phyloP scores from a whole-genome alignment of 495 filamentous ascomycete species.

The Chaetomidium leptoderma region DNA sequence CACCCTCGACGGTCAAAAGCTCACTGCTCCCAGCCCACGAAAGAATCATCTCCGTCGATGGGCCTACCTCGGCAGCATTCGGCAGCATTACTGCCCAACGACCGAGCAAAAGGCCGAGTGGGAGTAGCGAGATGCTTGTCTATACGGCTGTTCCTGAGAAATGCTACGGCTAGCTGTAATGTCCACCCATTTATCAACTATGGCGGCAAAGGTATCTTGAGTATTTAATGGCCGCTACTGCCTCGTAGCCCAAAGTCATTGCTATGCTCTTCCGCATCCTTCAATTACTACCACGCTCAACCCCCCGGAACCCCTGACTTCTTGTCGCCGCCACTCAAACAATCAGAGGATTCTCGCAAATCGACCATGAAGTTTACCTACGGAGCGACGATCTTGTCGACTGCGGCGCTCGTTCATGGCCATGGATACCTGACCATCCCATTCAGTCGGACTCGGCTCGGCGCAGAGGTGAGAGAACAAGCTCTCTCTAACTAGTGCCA shows the following conservation, averaged over 20 bases:
- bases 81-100: background rate
- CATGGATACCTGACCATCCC: constrained; percentile 50
- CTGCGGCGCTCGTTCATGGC: constrained; percentile 26
- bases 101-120: constrained; percentile 9
- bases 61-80: constrained; percentile 14
- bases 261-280: no score
- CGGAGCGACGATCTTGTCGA: constrained; percentile 11
- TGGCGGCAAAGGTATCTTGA: background rate
- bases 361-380: constrained; percentile 22
- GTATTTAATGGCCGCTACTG: background rate
- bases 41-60: background rate
- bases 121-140: background rate
- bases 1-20: no score
- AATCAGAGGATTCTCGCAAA: background rate
- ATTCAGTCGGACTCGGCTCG: constrained; percentile 45
- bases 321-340: background rate
- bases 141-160: no score
- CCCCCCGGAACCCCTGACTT: no score
- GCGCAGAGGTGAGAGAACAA: constrained; percentile 39
- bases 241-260: no score
- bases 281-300: background rate
- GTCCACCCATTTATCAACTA: background rate
- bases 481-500: no score
- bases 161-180: no score
- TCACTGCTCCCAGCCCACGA: background rate